phyloP scores from a whole-genome alignment of 139 green algal species.

The Haematococcus sp. region DNA sequence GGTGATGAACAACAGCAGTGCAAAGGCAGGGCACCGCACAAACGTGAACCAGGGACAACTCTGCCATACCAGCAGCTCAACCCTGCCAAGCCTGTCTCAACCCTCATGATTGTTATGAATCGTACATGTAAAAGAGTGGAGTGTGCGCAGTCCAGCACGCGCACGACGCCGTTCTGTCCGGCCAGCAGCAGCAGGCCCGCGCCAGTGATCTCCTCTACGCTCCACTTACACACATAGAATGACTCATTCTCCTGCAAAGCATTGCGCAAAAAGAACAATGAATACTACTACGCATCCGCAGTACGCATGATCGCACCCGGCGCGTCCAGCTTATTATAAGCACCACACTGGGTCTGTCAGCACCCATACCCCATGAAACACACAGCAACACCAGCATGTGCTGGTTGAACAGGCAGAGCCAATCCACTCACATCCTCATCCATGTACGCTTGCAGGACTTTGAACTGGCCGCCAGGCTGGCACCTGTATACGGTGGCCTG shows the following conservation, averaged over 20 bases:
- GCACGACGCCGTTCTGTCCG: slow-evolving; percentile 57
- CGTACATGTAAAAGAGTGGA: slow-evolving; percentile 37
- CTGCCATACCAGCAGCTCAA: too few relatives aligned
- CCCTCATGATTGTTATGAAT: not conserved
- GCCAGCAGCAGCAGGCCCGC: slow-evolving; percentile 68
- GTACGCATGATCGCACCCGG: too few relatives aligned
- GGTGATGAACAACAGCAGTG: not conserved
- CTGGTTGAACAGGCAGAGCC: not conserved
- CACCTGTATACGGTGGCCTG: slow-evolving; percentile 71
- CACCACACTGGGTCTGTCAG: too few relatives aligned
- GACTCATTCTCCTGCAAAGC: slow-evolving; percentile 39
- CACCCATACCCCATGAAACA: too few relatives aligned
- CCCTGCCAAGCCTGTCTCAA: not conserved
- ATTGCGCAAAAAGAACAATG: too few relatives aligned
- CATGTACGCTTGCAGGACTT: slow-evolving; percentile 58
- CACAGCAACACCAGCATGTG: too few relatives aligned
- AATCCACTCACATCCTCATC: slow-evolving; percentile 54
- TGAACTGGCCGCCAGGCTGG: slow-evolving; percentile 35
- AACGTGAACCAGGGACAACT: too few relatives aligned
- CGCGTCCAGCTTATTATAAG: too few relatives aligned
- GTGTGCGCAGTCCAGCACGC: slow-evolving; percentile 45
- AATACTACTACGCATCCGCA: too few relatives aligned
- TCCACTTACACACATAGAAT: slow-evolving; percentile 71
- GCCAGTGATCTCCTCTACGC: slow-evolving; percentile 28
- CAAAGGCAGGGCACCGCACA: too few relatives aligned